These are phyloP conservation scores for Candida gigantensis DNA, from an alignment of 1,139 yeast species.

Conservation along the genomic window DNA sequence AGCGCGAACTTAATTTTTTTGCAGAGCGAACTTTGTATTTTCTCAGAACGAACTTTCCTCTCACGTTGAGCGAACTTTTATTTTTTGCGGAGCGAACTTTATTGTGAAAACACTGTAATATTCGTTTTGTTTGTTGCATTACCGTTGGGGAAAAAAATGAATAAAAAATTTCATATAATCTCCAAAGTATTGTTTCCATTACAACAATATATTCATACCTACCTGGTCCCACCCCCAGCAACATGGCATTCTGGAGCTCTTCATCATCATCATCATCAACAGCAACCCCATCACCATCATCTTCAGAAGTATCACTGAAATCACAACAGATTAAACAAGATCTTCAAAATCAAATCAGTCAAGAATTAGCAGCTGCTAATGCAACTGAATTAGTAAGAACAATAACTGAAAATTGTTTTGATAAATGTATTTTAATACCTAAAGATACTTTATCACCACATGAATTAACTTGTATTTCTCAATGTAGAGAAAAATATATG, in stretches of 20 bases:
- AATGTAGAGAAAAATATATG: constrained; percentile 87
- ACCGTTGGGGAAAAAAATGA: too few relatives aligned
- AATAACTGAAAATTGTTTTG: constrained; percentile 86
- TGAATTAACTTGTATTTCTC: constrained; percentile 58
- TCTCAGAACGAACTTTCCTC: too few relatives aligned
- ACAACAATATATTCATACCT: too few relatives aligned
- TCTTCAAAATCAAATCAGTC: constrained; percentile 70
- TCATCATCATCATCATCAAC: constrained; percentile 6
- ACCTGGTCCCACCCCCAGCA: too few relatives aligned
- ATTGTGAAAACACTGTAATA: too few relatives aligned
- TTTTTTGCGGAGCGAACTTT: too few relatives aligned
- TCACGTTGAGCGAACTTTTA: too few relatives aligned
- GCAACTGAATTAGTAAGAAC: constrained; percentile 86
- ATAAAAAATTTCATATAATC: too few relatives aligned
- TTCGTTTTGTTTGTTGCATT: too few relatives aligned
- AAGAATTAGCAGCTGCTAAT: constrained; percentile 85
- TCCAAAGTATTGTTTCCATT: too few relatives aligned
- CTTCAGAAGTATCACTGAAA: constrained; percentile 17
- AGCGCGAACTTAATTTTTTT: too few relatives aligned
- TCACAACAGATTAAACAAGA: constrained; percentile 49
- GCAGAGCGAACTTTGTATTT: too few relatives aligned
- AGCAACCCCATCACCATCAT: constrained; percentile 22
- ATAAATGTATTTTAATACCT: constrained; percentile 66
- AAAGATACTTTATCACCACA: constrained; percentile 35
- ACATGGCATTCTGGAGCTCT: constrained; percentile 15